phyloP scores from a whole-genome alignment of 345 rosid genomes.

The Heritiera littoralis region DNA sequence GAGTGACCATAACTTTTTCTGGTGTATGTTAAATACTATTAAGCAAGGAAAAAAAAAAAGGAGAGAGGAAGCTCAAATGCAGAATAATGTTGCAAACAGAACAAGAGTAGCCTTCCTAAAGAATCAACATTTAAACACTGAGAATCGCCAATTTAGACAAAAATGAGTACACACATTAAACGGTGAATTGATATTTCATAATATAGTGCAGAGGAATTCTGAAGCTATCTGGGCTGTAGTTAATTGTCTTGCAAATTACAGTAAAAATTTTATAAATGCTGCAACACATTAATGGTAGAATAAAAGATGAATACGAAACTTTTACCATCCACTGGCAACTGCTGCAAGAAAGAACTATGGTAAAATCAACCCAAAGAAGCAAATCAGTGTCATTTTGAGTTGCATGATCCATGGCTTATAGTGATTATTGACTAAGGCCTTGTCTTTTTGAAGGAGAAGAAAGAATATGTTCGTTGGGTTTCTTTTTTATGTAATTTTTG shows the following conservation, averaged over 20 bases:
- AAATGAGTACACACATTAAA: neutral
- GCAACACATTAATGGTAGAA: neutral
- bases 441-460: neutral
- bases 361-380: neutral
- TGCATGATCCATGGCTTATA: neutral
- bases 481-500: neutral
- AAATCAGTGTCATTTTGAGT: neutral
- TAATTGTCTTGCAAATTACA: neutral
- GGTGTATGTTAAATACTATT: neutral
- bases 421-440: neutral
- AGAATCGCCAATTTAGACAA: neutral
- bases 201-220: neutral
- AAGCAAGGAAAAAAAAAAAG: too few relatives aligned
- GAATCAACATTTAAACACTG: neutral
- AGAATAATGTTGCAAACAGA: neutral
- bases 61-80: neutral
- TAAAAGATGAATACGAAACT: neutral
- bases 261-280: neutral
- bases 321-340: neutral
- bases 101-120: neutral
- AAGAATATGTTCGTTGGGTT: neutral
- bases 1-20: neutral
- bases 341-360: neutral
- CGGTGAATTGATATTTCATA: neutral
- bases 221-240: neutral